Percentiles rank a stretch among this genome's conserved stretches.
Conservation (phyloP, 1,284 basidiomycete species). For the Termitomyces sp. region DNA sequence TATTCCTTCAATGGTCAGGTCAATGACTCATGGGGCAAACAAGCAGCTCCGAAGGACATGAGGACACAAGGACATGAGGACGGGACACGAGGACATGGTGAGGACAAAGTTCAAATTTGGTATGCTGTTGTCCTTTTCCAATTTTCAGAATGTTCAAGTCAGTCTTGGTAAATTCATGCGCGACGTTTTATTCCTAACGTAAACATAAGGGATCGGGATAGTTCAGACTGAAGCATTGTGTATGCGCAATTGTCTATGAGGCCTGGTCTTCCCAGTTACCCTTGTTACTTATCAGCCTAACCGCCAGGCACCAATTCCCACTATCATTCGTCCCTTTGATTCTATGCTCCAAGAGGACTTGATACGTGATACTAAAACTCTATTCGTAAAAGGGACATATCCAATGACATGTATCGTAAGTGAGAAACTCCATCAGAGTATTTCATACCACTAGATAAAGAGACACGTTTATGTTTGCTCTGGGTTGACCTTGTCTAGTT, state of each 20-base stretch:
- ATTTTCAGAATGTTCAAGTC: background rate
- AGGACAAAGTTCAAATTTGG: background rate
- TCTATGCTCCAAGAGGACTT: conserved; percentile 27
- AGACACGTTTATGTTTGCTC: conserved; percentile 13
- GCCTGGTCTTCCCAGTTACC: conserved; percentile 7
- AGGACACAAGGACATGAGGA: background rate
- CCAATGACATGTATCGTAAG: conserved; percentile 35
- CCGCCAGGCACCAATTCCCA: conserved; percentile 23
- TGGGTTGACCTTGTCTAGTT: background rate
- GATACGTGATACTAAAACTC: conserved; percentile 40
- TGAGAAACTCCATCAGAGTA: conserved; percentile 35
- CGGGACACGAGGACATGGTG: background rate
- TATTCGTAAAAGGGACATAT: conserved; percentile 33
- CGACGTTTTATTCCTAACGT: background rate
- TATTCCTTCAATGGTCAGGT: background rate
- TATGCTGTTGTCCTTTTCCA: background rate
- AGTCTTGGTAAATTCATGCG: background rate
- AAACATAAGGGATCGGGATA: background rate
- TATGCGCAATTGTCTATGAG: background rate
- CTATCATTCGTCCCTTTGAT: conserved; percentile 24
- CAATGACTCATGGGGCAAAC: background rate
- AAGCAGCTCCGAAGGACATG: background rate
- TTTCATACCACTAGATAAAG: conserved; percentile 32
- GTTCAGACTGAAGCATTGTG: background rate
- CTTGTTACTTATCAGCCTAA: conserved; percentile 13